phyloP scores from a whole-genome alignment of 306 rosid genomes.

The Nissolia schottii region DNA sequence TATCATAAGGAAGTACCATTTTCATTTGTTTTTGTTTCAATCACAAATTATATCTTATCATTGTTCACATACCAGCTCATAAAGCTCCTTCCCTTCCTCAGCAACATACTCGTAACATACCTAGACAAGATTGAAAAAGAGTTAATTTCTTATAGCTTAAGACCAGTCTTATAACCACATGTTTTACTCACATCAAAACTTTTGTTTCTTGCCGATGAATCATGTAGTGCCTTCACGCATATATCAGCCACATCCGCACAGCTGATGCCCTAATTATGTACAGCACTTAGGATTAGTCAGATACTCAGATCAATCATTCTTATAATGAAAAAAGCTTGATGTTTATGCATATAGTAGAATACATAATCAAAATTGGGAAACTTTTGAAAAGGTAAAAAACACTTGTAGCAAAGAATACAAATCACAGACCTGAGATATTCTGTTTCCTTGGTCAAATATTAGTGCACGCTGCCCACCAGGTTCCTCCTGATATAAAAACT shows the following conservation, averaged over 20 bases:
- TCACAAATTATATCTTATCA: not conserved
- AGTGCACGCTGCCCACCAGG: constrained; percentile 98
- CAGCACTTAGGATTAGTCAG: not conserved
- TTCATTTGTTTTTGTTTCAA: not conserved
- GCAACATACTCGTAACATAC: constrained; percentile 93
- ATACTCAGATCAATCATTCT: not conserved
- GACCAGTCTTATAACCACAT: constrained; percentile 3
- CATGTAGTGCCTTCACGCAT: constrained; percentile 95
- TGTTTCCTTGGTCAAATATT: constrained; percentile 91
- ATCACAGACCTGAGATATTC: constrained; percentile 79
- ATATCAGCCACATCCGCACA: constrained; percentile 99
- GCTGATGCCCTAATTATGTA: constrained; percentile 72
- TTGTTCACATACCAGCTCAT: constrained; percentile 73
- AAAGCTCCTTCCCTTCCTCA: constrained; percentile 86
- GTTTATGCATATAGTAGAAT: not conserved
- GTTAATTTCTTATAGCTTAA: constrained; percentile 18
- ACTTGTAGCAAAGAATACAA: not conserved
- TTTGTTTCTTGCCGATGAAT: constrained; percentile 91
- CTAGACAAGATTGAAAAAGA: constrained; percentile 34
- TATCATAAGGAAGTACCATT: not conserved
- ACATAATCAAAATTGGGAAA: not conserved
- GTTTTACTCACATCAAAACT: constrained; percentile 83
- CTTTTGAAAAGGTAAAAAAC: not conserved
- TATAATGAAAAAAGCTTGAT: not conserved
- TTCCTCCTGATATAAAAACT: constrained; percentile 65